These are phyloP conservation scores for Puya raimondii DNA, from an alignment of 176 grass and related monocot species.

Conservation along the genomic window DNA sequence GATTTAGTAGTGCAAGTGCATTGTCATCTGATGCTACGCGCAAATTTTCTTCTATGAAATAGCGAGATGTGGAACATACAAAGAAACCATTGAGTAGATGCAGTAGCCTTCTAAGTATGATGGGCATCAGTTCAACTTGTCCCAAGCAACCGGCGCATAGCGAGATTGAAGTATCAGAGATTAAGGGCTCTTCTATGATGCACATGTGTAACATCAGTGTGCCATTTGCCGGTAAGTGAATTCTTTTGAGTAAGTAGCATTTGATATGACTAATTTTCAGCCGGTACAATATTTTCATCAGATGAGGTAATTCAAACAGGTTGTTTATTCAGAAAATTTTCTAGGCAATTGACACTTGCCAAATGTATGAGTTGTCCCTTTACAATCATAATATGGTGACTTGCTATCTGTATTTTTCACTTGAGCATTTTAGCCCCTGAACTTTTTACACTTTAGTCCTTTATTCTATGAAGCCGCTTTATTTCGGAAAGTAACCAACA, in stretches of 20 bases:
- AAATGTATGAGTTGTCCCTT: too few relatives aligned
- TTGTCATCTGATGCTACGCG: background rate
- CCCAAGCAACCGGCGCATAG: slow-evolving; percentile 21
- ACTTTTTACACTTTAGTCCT: too few relatives aligned
- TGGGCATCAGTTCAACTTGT: slow-evolving; percentile 28
- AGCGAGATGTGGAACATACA: slow-evolving; percentile 30
- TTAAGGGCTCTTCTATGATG: slow-evolving; percentile 31
- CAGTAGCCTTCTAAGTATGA: slow-evolving; percentile 33
- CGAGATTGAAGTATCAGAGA: slow-evolving; percentile 52
- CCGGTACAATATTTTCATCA: too few relatives aligned
- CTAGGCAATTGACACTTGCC: too few relatives aligned
- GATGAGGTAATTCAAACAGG: too few relatives aligned
- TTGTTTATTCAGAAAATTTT: too few relatives aligned
- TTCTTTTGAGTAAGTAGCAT: background rate
- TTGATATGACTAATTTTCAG: too few relatives aligned
- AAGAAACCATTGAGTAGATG: slow-evolving; percentile 25
- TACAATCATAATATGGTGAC: too few relatives aligned
- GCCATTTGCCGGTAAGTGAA: slow-evolving; percentile 50
- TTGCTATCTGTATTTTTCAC: too few relatives aligned
- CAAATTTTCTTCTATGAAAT: slow-evolving; percentile 17
- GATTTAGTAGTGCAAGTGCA: background rate
- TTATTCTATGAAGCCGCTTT: too few relatives aligned
- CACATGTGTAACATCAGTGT: slow-evolving; percentile 70
- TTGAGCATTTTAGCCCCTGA: too few relatives aligned
- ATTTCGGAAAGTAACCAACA: too few relatives aligned